Base-by-base conservation (phyloP, 805 yeast genomes). In the Teunomyces barrocoloradensis region DNA sequence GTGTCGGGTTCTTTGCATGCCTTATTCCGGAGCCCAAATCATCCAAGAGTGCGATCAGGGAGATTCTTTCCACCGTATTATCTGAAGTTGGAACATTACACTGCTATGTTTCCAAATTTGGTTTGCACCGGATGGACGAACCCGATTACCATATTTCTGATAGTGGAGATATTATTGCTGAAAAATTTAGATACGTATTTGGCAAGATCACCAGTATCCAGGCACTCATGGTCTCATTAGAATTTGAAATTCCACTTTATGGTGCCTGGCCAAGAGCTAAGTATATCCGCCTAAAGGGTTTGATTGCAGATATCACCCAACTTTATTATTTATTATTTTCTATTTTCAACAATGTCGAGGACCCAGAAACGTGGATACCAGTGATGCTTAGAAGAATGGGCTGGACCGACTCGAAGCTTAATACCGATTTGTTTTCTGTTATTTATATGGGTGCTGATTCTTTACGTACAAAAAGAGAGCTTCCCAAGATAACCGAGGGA, bases 401-500 rank as follows among this genome's bases (percentile, higher is more conserved):
- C 1, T 67, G 70, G 71, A 51, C 59, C 13, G 54, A 60, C 44
- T 43, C 58, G 3, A 58, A 63, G 9, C 48, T 67, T 17, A 58
- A 54, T 42, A 65, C 69, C 3, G 64, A 63, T 36, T 45, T 66
- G 34, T 64, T 67, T 34, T 51, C 68, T 1, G 52, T 64, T 3
- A 49, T 63, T 18, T 64, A 60, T 49, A 66, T 68, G 71, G 52
- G 65, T 4, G 55, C 69, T 1, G 63, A 57, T 42, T 57, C 69
- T 2, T 52, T 68, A 20, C 48, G 54, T 15, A 51, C 58, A 15
- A 59, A 56, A 28, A 46, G 55, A 4, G 61, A 61, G 6, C 51
- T 68, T 21, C 73, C 73, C 1, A 61, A 64, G 43, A 58, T 67
- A 7, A 66, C 70, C 1, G 63, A 59, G 15, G 66, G 66, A 5